These are phyloP conservation scores for Trypanosomatidae sp. DNA, from an alignment of 208 protist species.

Conservation along the genomic window DNA sequence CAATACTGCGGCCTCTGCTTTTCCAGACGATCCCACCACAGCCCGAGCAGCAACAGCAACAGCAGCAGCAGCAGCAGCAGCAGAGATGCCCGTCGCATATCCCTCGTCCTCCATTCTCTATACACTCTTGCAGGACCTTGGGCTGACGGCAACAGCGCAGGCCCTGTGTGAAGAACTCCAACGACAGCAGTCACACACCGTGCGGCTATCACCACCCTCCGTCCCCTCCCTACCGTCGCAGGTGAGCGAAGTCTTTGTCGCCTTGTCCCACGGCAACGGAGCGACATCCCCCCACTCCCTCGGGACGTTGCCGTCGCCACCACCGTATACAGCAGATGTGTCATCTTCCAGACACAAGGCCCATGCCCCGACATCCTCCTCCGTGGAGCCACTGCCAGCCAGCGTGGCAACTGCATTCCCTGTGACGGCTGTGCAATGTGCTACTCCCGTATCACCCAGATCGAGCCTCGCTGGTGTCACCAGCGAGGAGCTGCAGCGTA, in stretches of 20 bases:
- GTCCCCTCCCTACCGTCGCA: conserved; percentile 5
- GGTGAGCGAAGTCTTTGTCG: conserved; percentile 1
- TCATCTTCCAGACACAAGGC: background rate
- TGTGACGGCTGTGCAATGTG: background rate
- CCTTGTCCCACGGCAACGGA: background rate
- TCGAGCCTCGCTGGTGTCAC: background rate
- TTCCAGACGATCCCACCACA: background rate
- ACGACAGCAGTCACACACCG: conserved; percentile 12
- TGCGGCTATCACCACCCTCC: background rate
- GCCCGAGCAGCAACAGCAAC: background rate
- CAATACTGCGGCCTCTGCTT: background rate
- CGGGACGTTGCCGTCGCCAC: background rate
- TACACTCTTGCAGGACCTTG: conserved; percentile 52
- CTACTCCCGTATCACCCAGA: background rate
- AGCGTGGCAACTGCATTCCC: background rate
- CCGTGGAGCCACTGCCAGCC: background rate
- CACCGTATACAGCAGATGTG: background rate
- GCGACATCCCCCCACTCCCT: conserved; percentile 1
- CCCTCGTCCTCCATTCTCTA: conserved; percentile 28
- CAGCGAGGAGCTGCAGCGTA: conserved; percentile 3
- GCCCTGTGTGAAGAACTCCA: conserved; percentile 44
- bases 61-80: background rate
- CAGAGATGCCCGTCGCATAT: background rate
- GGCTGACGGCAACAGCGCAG: conserved; percentile 51
- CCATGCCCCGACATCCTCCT: background rate